A percentile compares a stretch with the other conserved stretches of the same genome.
These are phyloP conservation scores for Cercophora newfieldiana DNA, from an alignment of 495 filamentous ascomycete species.

Conservation along the genomic window DNA sequence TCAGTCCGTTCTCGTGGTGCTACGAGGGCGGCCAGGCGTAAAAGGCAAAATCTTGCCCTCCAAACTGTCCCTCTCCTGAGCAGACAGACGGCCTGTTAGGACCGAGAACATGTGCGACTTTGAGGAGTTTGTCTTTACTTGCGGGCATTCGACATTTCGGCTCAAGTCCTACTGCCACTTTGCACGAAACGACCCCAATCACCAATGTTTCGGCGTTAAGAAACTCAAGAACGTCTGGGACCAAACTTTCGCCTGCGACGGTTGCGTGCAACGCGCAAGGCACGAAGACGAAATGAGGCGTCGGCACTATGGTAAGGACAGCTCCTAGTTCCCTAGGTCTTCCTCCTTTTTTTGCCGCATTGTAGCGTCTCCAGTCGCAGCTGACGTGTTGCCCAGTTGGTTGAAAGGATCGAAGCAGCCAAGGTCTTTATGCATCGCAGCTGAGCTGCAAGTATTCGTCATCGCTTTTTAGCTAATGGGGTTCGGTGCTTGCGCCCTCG, in stretches of 20 bases:
- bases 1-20: neutral
- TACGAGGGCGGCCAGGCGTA: neutral
- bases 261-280: slow-evolving; percentile 16
- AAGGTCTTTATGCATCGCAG: no score
- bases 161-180: slow-evolving; percentile 68
- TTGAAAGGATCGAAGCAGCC: no score
- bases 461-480: neutral
- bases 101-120: slow-evolving; percentile 60
- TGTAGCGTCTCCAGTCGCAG: no score
- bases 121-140: slow-evolving; percentile 63
- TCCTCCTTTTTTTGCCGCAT: no score
- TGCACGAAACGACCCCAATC: slow-evolving; percentile 64
- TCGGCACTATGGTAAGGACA: neutral
- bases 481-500: neutral
- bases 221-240: slow-evolving; percentile 58
- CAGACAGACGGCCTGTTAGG: neutral
- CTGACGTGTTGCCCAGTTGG: neutral
- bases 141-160: slow-evolving; percentile 54
- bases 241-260: slow-evolving; percentile 49
- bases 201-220: slow-evolving; percentile 62
- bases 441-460: no score
- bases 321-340: neutral
- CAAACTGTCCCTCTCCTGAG: neutral
- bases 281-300: slow-evolving; percentile 6
- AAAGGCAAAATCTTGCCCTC: neutral